These are phyloP conservation scores for Dactylis glomerata DNA, from an alignment of 176 grass and related monocot species.

Conservation along the genomic window DNA sequence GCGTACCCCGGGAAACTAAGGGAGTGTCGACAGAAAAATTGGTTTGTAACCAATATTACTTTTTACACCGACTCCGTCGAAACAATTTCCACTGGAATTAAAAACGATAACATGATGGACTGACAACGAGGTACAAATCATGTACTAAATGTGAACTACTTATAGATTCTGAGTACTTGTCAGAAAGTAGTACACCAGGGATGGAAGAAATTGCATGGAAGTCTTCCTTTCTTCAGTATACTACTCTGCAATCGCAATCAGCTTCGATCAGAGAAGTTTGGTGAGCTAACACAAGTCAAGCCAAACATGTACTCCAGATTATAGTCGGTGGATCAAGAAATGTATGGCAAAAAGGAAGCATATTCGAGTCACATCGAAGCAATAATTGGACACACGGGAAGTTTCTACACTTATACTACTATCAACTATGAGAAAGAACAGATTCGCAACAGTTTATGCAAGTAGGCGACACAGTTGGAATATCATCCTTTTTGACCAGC, in stretches of 20 bases:
- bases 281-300: constrained; percentile 38
- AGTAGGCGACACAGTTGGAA: constrained; percentile 14
- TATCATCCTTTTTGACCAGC: background rate
- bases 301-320: background rate
- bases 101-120: background rate
- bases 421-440: constrained; percentile 31
- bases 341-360: background rate
- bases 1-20: background rate
- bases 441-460: background rate
- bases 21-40: background rate
- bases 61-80: background rate
- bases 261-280: constrained; percentile 8
- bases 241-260: background rate
- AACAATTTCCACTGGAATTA: background rate
- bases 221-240: background rate
- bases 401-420: background rate
- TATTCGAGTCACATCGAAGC: background rate
- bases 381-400: constrained; percentile 31
- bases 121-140: background rate
- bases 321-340: background rate
- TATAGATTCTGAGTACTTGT: background rate
- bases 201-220: background rate
- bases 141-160: background rate
- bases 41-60: background rate
- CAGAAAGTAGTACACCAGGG: background rate